Base-by-base conservation (phyloP, 1,284 basidiomycete genomes). In the Apiotrichum sp. region DNA sequence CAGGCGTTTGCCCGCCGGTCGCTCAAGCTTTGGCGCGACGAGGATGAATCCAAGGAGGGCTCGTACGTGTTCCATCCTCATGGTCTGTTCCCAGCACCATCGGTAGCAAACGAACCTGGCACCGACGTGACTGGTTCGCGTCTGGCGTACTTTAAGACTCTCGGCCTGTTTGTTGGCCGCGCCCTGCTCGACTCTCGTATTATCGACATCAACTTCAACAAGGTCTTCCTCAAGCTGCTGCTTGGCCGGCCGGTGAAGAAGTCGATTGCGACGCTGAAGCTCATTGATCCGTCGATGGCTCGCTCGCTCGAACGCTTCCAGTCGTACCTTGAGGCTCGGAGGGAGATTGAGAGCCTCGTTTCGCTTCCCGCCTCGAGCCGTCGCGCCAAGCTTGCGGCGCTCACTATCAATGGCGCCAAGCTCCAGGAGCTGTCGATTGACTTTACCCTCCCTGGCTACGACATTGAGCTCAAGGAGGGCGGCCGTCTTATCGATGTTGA, bases 121-220 rank as follows among this genome's bases (percentile, higher is more conserved):
- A 29, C 43, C 8, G 34, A 48, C 9, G 47, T 51, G 40, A 31
- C 58, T 6, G 43, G 35, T 38, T 59, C 67, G 5, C 67, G 69
- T 5, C 85, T 87, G 4, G 85, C 89, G 65, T 83, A 93, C 53
- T 88, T 95, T 77, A 84, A 86, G 53, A 87, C 95, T 22, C 85
- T 98, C 43, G 96, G 96, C 5, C 89, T 96, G 71, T 97, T 98
- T 72, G 86, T 97, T n/a, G 96, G 93, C 38, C 96, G 98, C 78
- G 92, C 93, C 1, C 85, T 98, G 80, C 80, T 98, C 47, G 96
- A 99, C 76, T 96, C 93, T 31, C 84, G 96, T 43, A 98, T 98
- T 72, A 93, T 98, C 73, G 96, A 98, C 74, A 80, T 98, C 66
- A 86, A 89, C 47, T 86, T 98, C 74, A 96, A 92, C 78, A 89